phyloP scores from a whole-genome alignment of 768 basidiomycete genomes.

The Phaeotremella fagi region DNA sequence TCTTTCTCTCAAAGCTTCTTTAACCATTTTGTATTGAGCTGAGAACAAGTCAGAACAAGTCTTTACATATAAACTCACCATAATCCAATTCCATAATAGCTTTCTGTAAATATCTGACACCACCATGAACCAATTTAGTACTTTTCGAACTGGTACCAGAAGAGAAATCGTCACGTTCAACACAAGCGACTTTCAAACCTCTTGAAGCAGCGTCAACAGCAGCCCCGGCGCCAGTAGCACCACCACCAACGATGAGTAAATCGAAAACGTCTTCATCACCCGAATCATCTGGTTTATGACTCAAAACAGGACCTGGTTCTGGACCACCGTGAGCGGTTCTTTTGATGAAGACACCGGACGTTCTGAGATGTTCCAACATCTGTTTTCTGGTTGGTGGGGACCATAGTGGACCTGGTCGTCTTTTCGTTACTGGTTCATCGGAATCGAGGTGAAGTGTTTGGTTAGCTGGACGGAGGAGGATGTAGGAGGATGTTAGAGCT shows the following conservation, averaged over 20 bases:
- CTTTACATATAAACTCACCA: slow-evolving; percentile 61
- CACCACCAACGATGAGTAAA: slow-evolving; percentile 81
- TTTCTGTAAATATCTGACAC: slow-evolving; percentile 95
- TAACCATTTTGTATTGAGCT: slow-evolving; percentile 69
- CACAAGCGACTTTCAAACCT: slow-evolving; percentile 85
- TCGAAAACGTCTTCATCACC: slow-evolving; percentile 63
- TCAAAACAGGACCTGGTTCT: slow-evolving; percentile 31
- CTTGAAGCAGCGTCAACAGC: slow-evolving; percentile 90
- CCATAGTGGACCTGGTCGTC: slow-evolving; percentile 50
- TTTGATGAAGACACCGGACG: slow-evolving; percentile 37
- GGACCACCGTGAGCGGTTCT: slow-evolving; percentile 26
- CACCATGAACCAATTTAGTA: slow-evolving; percentile 96
- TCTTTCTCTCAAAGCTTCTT: slow-evolving; percentile 89
- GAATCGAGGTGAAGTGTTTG: slow-evolving; percentile 16
- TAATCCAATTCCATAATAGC: slow-evolving; percentile 93
- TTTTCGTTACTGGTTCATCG: slow-evolving; percentile 38
- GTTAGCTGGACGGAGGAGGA: slow-evolving; percentile 3
- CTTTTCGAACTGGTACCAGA: slow-evolving; percentile 94
- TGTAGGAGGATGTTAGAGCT: slow-evolving; percentile 9
- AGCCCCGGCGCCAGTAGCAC: slow-evolving; percentile 93
- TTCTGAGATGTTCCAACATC: slow-evolving; percentile 47
- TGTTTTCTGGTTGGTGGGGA: slow-evolving; percentile 48
- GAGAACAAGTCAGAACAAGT: not conserved
- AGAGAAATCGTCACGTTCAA: slow-evolving; percentile 87
- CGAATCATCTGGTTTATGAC: slow-evolving; percentile 27